These are phyloP conservation scores for Cryphonectria radicalis DNA, from an alignment of 2,329 filamentous ascomycete species.

Conservation along the genomic window DNA sequence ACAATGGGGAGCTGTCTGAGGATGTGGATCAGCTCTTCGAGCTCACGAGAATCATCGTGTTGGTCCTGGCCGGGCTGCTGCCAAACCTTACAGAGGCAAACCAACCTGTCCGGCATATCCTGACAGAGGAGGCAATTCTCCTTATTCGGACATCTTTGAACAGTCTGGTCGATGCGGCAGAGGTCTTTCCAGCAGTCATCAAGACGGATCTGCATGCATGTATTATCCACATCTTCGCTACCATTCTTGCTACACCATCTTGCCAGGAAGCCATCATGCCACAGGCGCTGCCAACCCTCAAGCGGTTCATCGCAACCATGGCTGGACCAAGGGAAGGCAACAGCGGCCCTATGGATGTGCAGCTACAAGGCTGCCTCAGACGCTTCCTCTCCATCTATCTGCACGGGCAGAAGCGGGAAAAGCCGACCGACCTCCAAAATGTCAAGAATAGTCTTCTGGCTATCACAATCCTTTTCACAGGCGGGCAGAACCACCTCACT, in stretches of 20 bases:
- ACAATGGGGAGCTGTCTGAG: constrained; percentile 83
- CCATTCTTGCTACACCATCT: constrained; percentile 82
- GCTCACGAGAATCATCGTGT: constrained; percentile 91
- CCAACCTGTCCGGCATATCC: constrained; percentile 70
- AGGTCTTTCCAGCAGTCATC: constrained; percentile 95
- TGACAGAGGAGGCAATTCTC: constrained; percentile 84
- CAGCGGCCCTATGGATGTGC: constrained; percentile 61
- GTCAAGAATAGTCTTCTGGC: constrained; percentile 93
- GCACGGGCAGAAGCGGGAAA: constrained; percentile 74
- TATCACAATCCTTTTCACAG: constrained; percentile 85
- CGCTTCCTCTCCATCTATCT: constrained; percentile 82
- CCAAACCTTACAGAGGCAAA: constrained; percentile 77
- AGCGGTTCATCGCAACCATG: constrained; percentile 84
- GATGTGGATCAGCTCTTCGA: constrained; percentile 99
- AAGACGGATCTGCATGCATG: constrained; percentile 95
- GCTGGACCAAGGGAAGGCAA: constrained; percentile 49
- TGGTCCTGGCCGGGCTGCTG: constrained; percentile 85
- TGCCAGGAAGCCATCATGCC: constrained; percentile 91
- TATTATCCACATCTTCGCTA: constrained; percentile 95
- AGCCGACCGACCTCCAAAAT: constrained; percentile 76
- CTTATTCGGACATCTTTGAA: constrained; percentile 81
- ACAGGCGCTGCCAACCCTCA: constrained; percentile 86
- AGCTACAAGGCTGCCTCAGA: constrained; percentile 80
- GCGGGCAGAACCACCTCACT: constrained; percentile 73
- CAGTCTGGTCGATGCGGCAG: constrained; percentile 89